Conservation (phyloP, 768 basidiomycete species). For the Xerocomellus chrysenteron region DNA sequence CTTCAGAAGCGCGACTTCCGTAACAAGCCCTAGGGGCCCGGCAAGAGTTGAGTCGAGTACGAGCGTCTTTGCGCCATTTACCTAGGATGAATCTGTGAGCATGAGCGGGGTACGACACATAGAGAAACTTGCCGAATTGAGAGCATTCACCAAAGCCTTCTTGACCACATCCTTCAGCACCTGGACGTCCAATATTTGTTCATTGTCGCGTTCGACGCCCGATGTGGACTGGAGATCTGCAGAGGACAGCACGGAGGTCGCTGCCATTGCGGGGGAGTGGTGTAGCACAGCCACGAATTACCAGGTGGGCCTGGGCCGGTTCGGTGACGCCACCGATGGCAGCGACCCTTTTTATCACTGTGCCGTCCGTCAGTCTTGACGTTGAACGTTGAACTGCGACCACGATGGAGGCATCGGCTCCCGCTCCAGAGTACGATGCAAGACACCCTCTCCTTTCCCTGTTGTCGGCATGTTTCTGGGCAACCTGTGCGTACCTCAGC, state of each 20-base stretch:
- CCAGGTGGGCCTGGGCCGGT: not conserved
- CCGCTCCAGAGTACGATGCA: conserved; percentile 31
- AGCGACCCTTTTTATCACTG: not conserved
- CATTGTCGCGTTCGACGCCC: conserved; percentile 34
- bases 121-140: conserved; percentile 65
- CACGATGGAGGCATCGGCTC: conserved; percentile 26
- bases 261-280: conserved; percentile 24
- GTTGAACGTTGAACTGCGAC: conserved; percentile 12
- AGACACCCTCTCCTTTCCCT: conserved; percentile 75
- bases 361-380: not conserved
- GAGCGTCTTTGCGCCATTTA: conserved; percentile 93
- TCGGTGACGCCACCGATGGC: no score
- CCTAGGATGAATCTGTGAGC: conserved; percentile 42
- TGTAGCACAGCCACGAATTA: conserved; percentile 31
- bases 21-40: conserved; percentile 92
- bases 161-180: conserved; percentile 75
- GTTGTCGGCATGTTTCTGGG: conserved; percentile 82
- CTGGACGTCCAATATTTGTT: conserved; percentile 54
- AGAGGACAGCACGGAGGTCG: conserved; percentile 30
- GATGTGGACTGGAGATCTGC: conserved; percentile 37
- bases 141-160: conserved; percentile 77
- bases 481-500: conserved; percentile 56
- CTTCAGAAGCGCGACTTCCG: conserved; percentile 90
- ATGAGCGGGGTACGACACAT: not conserved
- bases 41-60: conserved; percentile 88